Base-by-base conservation (phyloP, 129 eudicot genomes). In the Ambrosia artemisiifolia region DNA sequence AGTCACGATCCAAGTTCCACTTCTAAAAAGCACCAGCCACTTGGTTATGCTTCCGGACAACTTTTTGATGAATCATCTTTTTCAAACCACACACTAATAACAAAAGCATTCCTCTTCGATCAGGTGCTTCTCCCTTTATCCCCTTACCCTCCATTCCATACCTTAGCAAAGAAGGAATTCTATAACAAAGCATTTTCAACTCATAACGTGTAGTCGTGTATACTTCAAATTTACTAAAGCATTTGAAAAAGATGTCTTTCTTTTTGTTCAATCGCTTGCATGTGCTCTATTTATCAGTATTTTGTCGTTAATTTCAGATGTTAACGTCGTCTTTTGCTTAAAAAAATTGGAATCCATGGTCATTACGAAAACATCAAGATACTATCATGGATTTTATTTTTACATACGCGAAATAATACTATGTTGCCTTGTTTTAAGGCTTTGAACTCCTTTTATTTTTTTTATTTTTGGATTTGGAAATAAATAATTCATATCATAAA, bases 151-250 rank as follows among this genome's bases (percentile, higher is more conserved):
- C 44, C 44, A 40, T 40, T 40, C 44, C 44, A 74, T 81, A 57
- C 74, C 91, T 86, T 86, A 80, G 79, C 81, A 86, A 71, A 75
- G 70, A 83, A 86, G 91, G 86, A 86, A 86, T 77, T 76, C 64
- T 16, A 13, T 49, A 12, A 4, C 17, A 49, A 49, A 68, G 73
- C 8, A 47, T 24, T 32, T 68, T 60, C 44, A 28, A 16, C 63
- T 42, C 54, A 5, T 16, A 44, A 67, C 32, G 14, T 76, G 16
- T 68, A 57, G 34, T 57, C 32, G 10, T 76, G 16, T 68, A 57
- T 33, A 11, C 43, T 77, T 67, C 48, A 13, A 49, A 48, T 68
- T 57, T 44, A 57, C 13, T 12, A 67, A 65, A 44, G 32, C 2
- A 2, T 42, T 30, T 1, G 17, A 44, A 64, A 55, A 38, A 64